Evolutionary conservation across 2,329 filamentous ascomycete species (phyloP).

Genomic region (Diplocarpon rosae): DNA sequence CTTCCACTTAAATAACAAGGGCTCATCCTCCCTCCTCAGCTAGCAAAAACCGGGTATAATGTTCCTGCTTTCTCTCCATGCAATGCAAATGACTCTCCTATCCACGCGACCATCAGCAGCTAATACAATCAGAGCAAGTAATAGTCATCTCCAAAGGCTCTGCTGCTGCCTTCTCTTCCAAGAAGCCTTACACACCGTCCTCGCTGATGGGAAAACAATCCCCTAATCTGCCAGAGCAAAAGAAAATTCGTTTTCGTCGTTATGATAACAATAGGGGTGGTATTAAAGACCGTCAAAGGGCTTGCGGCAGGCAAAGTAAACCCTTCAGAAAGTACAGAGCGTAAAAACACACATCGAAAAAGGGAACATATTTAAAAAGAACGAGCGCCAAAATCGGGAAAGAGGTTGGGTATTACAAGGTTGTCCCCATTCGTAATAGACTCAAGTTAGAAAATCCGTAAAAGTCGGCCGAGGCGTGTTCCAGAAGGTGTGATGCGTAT

Average conservation of each 20-base stretch:
- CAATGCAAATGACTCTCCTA: constrained; percentile 7
- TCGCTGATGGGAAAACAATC: no score
- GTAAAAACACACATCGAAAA: constrained; percentile 8
- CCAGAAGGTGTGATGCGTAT: background rate
- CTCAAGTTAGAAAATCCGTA: constrained; percentile 1
- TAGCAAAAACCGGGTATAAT: constrained; percentile 13
- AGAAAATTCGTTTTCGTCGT: constrained; percentile 12
- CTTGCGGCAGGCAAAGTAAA: background rate
- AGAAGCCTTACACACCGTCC: background rate
- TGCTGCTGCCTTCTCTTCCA: constrained; percentile 1
- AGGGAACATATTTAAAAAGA: constrained; percentile 6
- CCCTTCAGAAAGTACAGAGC: constrained; percentile 9
- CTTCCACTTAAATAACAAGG: background rate
- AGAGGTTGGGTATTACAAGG: constrained; percentile 11
- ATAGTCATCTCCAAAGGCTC: constrained; percentile 6
- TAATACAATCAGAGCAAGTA: constrained; percentile 4
- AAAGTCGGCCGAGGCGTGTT: background rate
- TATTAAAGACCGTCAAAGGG: constrained; percentile 3
- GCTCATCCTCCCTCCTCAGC: background rate
- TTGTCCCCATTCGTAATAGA: constrained; percentile 1
- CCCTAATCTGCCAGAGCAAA: background rate
- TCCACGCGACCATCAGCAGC: background rate
- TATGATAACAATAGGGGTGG: background rate
- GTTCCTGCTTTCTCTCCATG: constrained; percentile 8
- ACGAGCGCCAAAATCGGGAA: constrained; percentile 6